Evolutionary conservation across 306 rosid species (phyloP).

Genomic region (Dryas drummondii): DNA sequence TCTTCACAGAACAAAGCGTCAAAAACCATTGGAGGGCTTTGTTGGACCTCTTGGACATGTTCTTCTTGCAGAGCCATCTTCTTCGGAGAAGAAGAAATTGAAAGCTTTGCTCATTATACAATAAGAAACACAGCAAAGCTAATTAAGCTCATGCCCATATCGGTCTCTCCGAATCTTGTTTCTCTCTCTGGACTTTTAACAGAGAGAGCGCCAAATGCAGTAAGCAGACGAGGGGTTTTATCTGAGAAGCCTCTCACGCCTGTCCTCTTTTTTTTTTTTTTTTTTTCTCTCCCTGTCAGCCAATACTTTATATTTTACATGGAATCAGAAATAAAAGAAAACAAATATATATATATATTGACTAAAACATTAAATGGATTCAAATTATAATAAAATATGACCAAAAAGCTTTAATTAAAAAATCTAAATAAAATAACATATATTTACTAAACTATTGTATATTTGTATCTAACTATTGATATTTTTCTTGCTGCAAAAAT

Average conservation of each 20-base stretch:
- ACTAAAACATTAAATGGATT: not conserved
- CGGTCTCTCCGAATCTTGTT: conserved; percentile 27
- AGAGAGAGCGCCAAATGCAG: conserved; percentile 33
- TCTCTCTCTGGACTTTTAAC: conserved; percentile 33
- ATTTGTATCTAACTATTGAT: too few species aligned
- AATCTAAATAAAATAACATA: too few species aligned
- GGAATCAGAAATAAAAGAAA: not conserved
- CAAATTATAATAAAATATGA: not conserved
- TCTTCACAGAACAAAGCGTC: conserved; percentile 69
- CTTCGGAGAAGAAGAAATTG: conserved; percentile 44
- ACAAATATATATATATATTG: not conserved
- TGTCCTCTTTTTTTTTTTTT: conserved; percentile 35
- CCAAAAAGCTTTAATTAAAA: too few species aligned
- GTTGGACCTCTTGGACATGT: conserved; percentile 31
- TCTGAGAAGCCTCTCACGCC: conserved; percentile 62
- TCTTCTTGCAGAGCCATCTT: conserved; percentile 61
- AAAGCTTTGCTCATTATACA: conserved; percentile 34
- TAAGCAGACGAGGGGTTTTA: conserved; percentile 44
- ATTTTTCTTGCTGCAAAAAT: too few species aligned
- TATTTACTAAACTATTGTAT: too few species aligned
- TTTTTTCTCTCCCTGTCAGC: not conserved
- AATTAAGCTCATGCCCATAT: conserved; percentile 40
- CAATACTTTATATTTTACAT: not conserved
- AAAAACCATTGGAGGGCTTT: conserved; percentile 43
- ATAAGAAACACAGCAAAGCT: conserved; percentile 5